Conservation (phyloP, 495 filamentous ascomycete species). For the Penicillium malachiteum region DNA sequence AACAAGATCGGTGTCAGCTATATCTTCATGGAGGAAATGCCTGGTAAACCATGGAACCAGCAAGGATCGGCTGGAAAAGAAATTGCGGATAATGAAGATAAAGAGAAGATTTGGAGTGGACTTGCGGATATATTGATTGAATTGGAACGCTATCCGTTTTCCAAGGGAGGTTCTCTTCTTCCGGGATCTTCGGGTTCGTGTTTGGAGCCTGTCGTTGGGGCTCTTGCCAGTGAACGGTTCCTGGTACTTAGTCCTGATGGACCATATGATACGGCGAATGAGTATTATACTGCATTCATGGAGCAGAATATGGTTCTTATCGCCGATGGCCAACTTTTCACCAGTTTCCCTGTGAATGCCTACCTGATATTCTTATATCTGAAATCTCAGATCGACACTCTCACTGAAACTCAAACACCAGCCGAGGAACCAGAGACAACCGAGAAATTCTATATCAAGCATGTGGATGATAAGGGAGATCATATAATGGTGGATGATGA, state of each 20-base stretch:
- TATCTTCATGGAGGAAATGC: slow-evolving; percentile 43
- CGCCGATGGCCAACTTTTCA: slow-evolving; percentile 19
- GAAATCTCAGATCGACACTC: slow-evolving; percentile 3
- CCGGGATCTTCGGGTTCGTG: slow-evolving; percentile 1
- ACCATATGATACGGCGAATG: slow-evolving; percentile 22
- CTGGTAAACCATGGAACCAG: slow-evolving; percentile 27
- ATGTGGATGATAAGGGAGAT: slow-evolving; percentile 44
- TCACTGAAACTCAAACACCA: not conserved
- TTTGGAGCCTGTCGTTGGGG: slow-evolving; percentile 5
- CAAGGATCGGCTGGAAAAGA: slow-evolving; percentile 8
- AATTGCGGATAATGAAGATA: slow-evolving; percentile 17
- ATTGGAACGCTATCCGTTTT: slow-evolving; percentile 32
- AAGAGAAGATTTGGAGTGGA: slow-evolving; percentile 29
- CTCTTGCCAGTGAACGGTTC: slow-evolving; percentile 22
- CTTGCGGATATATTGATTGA: slow-evolving; percentile 36
- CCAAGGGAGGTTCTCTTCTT: slow-evolving; percentile 22
- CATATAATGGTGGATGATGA: slow-evolving; percentile 43
- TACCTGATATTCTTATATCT: slow-evolving; percentile 30
- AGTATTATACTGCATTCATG: slow-evolving; percentile 19
- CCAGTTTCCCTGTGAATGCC: slow-evolving; percentile 22
- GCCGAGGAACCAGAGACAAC: not conserved
- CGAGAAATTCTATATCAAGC: slow-evolving; percentile 38
- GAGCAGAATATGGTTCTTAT: slow-evolving; percentile 27
- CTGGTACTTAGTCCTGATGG: slow-evolving; percentile 18
- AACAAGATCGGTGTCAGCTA: slow-evolving; percentile 32